Evolutionary conservation across 1,284 basidiomycete genomes (phyloP).

Genomic region (Marasmius tenuissimus): DNA sequence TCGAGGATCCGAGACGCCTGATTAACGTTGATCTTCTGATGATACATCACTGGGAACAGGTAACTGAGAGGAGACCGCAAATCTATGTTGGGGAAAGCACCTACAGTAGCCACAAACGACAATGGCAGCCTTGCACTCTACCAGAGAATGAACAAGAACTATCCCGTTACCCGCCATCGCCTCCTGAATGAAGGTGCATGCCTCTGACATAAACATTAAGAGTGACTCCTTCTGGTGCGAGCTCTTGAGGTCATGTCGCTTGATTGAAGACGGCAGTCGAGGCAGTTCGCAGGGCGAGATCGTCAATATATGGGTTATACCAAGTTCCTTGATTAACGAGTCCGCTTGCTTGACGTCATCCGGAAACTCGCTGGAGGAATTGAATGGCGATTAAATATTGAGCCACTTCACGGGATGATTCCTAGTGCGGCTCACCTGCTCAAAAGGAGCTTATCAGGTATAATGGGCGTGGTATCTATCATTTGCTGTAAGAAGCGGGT

Average conservation of each 20-base stretch:
- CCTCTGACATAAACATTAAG: slow-evolving; percentile 41
- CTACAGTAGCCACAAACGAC: slow-evolving; percentile 65
- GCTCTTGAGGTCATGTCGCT: slow-evolving; percentile 41
- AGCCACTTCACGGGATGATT: background rate
- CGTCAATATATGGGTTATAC: slow-evolving; percentile 50
- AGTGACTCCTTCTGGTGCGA: slow-evolving; percentile 36
- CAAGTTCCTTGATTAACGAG: slow-evolving; percentile 48
- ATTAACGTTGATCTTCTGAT: slow-evolving; percentile 13
- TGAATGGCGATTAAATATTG: background rate
- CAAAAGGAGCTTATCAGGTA: slow-evolving; percentile 47
- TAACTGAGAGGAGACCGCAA: background rate
- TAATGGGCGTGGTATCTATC: slow-evolving; percentile 47
- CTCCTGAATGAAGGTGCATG: slow-evolving; percentile 42
- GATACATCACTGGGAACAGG: slow-evolving; percentile 24
- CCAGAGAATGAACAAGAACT: slow-evolving; percentile 67
- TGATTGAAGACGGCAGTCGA: slow-evolving; percentile 27
- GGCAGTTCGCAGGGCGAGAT: slow-evolving; percentile 47
- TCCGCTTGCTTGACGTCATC: slow-evolving; percentile 47
- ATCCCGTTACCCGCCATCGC: slow-evolving; percentile 37
- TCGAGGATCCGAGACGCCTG: slow-evolving; percentile 30
- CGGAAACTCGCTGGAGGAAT: slow-evolving; percentile 48
- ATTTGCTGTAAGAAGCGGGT: slow-evolving; percentile 49
- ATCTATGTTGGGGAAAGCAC: slow-evolving; percentile 21
- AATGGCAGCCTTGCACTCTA: slow-evolving; percentile 53
- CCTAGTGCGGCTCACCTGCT: slow-evolving; percentile 38